Conservation (phyloP, 2,329 filamentous ascomycete genomes). For the Daldinia sp. region DNA sequence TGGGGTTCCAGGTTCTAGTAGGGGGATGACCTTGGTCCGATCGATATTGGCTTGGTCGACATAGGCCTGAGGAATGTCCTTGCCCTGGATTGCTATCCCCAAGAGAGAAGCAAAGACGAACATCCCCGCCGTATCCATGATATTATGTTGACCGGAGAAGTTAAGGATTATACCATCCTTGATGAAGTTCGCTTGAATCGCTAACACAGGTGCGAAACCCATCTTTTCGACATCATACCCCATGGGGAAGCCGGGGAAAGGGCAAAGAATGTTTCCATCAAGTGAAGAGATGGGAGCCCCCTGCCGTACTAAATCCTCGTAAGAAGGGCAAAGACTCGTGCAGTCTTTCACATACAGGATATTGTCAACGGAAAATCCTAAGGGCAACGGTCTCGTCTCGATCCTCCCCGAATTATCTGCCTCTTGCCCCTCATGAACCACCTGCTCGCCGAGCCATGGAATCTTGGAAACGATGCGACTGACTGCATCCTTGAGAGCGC, state of each 20-base stretch:
- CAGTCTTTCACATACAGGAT: background rate
- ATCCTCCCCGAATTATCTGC: background rate
- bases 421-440: background rate
- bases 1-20: conserved; percentile 25
- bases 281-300: conserved; percentile 24
- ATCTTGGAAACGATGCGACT: background rate
- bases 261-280: conserved; percentile 43
- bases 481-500: background rate
- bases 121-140: background rate
- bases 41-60: conserved; percentile 38
- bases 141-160: background rate
- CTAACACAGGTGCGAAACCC: conserved; percentile 30
- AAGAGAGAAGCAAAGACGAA: background rate
- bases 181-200: conserved; percentile 43
- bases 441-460: background rate
- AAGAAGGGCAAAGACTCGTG: background rate
- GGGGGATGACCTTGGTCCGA: conserved; percentile 33
- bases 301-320: background rate
- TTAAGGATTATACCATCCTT: conserved; percentile 43
- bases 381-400: background rate
- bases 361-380: background rate
- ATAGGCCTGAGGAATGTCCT: conserved; percentile 30
- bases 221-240: conserved; percentile 33
- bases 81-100: conserved; percentile 1
- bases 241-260: conserved; percentile 42